Evolutionary conservation across 441 rosid species (phyloP).

Genomic region (Croton laevigatus): DNA sequence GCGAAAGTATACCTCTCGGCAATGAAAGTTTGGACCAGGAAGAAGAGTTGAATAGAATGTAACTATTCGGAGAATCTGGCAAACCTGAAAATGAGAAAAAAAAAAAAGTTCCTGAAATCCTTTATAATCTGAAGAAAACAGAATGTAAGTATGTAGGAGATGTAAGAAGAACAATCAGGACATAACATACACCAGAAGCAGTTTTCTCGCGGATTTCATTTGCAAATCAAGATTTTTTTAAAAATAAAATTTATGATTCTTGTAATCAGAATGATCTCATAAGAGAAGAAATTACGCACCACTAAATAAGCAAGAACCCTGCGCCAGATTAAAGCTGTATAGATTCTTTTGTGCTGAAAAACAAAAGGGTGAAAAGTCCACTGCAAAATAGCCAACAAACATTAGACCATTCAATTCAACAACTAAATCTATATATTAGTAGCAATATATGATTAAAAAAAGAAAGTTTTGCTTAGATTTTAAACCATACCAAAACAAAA

Average conservation of each 20-base stretch:
- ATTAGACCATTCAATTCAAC: slow-evolving; percentile 16
- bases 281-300: slow-evolving; percentile 41
- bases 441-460: neutral
- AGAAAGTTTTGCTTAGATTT: neutral
- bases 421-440: neutral
- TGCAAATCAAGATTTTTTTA: too few relatives aligned
- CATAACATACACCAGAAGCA: neutral
- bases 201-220: neutral
- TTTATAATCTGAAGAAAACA: neutral
- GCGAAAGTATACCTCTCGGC: slow-evolving; percentile 63
- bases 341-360: slow-evolving; percentile 79
- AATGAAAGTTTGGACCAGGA: slow-evolving; percentile 98
- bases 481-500: slow-evolving; percentile 63
- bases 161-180: neutral
- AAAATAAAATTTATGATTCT: neutral
- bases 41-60: slow-evolving; percentile 96
- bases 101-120: neutral
- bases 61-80: slow-evolving; percentile 74
- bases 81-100: slow-evolving; percentile 44
- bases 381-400: slow-evolving; percentile 37
- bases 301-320: slow-evolving; percentile 89
- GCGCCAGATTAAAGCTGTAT: slow-evolving; percentile 93
- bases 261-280: neutral
- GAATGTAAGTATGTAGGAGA: neutral
- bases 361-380: slow-evolving; percentile 96